Percentiles rank a stretch among this genome's conserved stretches.
phyloP scores from a whole-genome alignment of 345 rosid species.

The Pugionium dolabratum region DNA sequence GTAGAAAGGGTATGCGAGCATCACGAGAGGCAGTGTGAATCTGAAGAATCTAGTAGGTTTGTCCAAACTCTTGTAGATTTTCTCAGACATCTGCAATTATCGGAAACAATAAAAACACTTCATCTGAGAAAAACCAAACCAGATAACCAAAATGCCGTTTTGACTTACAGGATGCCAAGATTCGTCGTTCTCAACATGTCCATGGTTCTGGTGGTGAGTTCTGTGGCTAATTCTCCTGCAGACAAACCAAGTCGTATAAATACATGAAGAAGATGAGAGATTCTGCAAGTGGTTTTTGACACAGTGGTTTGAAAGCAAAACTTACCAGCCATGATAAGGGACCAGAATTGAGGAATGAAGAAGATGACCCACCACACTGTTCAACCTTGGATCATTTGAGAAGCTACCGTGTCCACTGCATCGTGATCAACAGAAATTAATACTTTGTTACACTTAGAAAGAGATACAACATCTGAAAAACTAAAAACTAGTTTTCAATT shows the following conservation, averaged over 20 bases:
- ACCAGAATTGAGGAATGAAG: constrained; percentile 86
- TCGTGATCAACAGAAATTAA: background rate
- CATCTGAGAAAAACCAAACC: constrained; percentile 13
- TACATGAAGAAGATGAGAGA: background rate
- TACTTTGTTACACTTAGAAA: background rate
- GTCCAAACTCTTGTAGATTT: constrained; percentile 61
- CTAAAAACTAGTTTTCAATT: background rate
- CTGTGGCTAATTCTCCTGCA: constrained; percentile 92
- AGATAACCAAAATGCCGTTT: background rate
- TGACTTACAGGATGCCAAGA: constrained; percentile 76
- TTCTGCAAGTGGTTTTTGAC: background rate
- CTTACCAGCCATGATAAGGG: constrained; percentile 94
- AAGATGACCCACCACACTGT: constrained; percentile 74
- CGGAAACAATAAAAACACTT: background rate
- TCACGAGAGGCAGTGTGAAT: constrained; percentile 80
- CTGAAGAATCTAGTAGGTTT: constrained; percentile 47
- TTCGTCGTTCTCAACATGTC: constrained; percentile 86
- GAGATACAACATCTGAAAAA: no score
- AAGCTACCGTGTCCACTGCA: constrained; percentile 91
- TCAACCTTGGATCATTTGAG: constrained; percentile 60
- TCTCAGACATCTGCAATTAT: constrained; percentile 67
- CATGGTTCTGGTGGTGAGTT: constrained; percentile 94
- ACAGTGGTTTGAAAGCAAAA: constrained; percentile 12
- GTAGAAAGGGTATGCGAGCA: constrained; percentile 93
- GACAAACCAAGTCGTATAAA: background rate